Evolutionary conservation across 139 green algal genomes (phyloP), one percentile per base, ranked within the genome.

Genomic region (Haematococcus lacustris): DNA sequence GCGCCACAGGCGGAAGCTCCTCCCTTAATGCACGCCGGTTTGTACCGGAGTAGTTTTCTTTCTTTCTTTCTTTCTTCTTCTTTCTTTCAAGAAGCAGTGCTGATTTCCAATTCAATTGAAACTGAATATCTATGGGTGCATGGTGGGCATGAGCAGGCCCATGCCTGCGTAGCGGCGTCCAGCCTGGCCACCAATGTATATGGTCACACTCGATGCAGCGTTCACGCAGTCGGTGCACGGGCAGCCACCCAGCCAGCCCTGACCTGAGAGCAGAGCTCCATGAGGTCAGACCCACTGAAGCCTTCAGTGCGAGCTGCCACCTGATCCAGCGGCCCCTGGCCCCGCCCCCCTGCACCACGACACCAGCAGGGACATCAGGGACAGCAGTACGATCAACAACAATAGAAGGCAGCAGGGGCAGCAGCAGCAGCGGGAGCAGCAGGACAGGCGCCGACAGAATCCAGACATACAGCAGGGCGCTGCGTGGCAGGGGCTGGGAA

Each of bases 251-350:
- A 9, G 17, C 9, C 13, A 13, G 6, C 60, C 26, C 50, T n/a
- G n/a, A 71, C 88, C 78, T 88, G 78, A 47, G 79, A 80, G 73
- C 89, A 92, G 66, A 94, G 77, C 73, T 95, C 88, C 53, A 85
- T 82, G 32, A 97, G 80, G 77, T 97, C 90, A 40, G 77, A 89
- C 43, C 92, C 92, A 67, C 77, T 90, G 80, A 88, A 97, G 38
- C 87, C 83, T 7, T 88, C 80, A 0, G 91, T 94, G 33, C 66
- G 62, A 9, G 59, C 68, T 59, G 38, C 64, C 64, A 41, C 32
- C 60, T 33, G 28, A 33, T 67, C 32, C 60, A 67, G 60, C 13
- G 25, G 43, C 9, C 9, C 9, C 43, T 28, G 9, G 43, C 43
- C 43, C 43, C 9, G 9, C 17, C 9, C 43, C 9, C 9, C 43